Evolutionary conservation across 352 stramenopile species (phyloP), one percentile per base, ranked within the genome.

Genomic region (Pythium plurisporium): DNA sequence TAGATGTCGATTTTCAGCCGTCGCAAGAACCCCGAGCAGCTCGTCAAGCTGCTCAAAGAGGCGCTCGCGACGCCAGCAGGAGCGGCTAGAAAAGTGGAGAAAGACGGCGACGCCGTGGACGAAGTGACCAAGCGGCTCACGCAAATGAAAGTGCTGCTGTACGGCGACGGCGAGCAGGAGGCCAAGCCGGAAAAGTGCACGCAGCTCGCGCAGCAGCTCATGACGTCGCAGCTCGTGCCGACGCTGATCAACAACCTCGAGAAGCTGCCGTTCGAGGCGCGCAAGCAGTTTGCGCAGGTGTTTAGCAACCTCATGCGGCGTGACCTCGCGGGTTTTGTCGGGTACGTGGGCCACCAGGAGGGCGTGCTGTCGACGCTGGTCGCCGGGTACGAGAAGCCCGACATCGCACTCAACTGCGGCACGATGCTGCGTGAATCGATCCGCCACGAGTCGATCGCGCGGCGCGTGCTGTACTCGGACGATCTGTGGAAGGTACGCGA

Each of bases 231-330:
- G 40, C 69, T 94, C 53, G 73, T 96, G 30, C 80, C 78, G 14
- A 72, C 75, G 59, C 73, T 96, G 22, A 78, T 96, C 31, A 49
- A 69, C 17, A 71, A 64, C 19, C 71, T 96, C 45, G 62, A 76
- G 38, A 82, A 73, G 23, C 70, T 96, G 50, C 85, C 86, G 3
- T 96, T 96, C 45, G 88, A 96, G 59, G 80, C 83, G 29, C 79
- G 83, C 44, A 93, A 93, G 64, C 79, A 93, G 40, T 87, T 93
- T 61, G 83, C 79, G 36, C 80, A 94, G 57, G 81, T 96, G 25
- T 96, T 88, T 65, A 93, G 87, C 71, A 96, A 96, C 66, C 76
- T 96, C 27, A 89, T 95, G 70, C 81, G 85, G 15, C 87, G 88
- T 45, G 86, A 96, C 54, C 68, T 95, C 7, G 70, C 72, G 20